A percentile compares a stretch with the other conserved stretches of the same genome.
Conservation (phyloP, 2,329 filamentous ascomycete species). For the Fusarium nygamai region DNA sequence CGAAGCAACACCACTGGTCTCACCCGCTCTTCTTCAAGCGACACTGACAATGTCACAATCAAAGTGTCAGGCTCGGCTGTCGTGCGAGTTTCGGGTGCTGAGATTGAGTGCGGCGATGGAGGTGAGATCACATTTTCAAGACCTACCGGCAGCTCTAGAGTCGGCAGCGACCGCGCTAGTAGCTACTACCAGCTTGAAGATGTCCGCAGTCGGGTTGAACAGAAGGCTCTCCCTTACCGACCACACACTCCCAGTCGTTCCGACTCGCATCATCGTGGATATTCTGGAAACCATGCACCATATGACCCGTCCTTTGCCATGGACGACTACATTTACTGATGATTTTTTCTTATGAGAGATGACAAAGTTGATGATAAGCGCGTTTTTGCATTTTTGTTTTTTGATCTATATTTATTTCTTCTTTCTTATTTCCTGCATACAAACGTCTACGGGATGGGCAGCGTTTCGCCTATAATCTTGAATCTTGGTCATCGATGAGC, state of each 20-base stretch:
- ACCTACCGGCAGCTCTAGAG: slow-evolving; percentile 46
- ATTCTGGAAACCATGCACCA: slow-evolving; percentile 45
- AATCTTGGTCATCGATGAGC: slow-evolving; percentile 15
- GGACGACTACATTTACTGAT: slow-evolving; percentile 46
- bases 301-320: slow-evolving; percentile 46
- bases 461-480: slow-evolving; percentile 30
- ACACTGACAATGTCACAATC: slow-evolving; percentile 70
- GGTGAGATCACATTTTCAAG: slow-evolving; percentile 67
- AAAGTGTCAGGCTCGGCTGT: slow-evolving; percentile 66
- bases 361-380: slow-evolving; percentile 45
- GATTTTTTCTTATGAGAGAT: slow-evolving; percentile 43
- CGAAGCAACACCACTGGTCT: slow-evolving; percentile 70
- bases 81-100: slow-evolving; percentile 65
- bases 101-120: slow-evolving; percentile 68
- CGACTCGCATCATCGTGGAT: slow-evolving; percentile 52
- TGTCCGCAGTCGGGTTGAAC: slow-evolving; percentile 55
- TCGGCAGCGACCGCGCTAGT: slow-evolving; percentile 63
- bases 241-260: slow-evolving; percentile 61
- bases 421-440: slow-evolving; percentile 24
- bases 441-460: slow-evolving; percentile 10
- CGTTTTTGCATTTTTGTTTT: slow-evolving; percentile 28
- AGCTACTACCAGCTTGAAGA: slow-evolving; percentile 62
- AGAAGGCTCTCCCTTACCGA: slow-evolving; percentile 55
- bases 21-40: slow-evolving; percentile 61
- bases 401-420: slow-evolving; percentile 29